phyloP scores from a whole-genome alignment of 345 rosid species.

The Pistacia vera region DNA sequence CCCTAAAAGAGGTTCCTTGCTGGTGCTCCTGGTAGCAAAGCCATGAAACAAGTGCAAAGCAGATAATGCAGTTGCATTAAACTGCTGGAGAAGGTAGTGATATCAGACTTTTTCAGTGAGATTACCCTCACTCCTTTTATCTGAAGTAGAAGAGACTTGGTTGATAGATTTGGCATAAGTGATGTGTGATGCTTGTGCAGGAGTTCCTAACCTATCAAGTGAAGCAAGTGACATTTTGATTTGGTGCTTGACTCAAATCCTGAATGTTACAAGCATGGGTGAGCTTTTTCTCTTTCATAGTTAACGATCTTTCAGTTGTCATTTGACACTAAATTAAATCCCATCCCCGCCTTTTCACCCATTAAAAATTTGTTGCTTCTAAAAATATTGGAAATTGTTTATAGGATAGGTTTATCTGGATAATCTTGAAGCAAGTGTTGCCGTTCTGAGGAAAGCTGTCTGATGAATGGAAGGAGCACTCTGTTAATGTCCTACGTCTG shows the following conservation, averaged over 20 bases:
- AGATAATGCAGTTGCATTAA: slow-evolving; percentile 48
- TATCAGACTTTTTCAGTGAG: background rate
- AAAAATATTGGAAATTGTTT: slow-evolving; percentile 9
- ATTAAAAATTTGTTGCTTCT: background rate
- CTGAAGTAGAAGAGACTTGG: background rate
- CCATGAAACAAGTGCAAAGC: slow-evolving; percentile 64
- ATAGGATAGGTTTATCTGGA: slow-evolving; percentile 53
- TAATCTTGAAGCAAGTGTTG: slow-evolving; percentile 53
- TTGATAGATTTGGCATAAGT: background rate
- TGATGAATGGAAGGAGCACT: slow-evolving; percentile 46
- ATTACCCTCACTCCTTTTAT: background rate
- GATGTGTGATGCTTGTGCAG: slow-evolving; percentile 24
- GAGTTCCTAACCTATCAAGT: slow-evolving; percentile 40
- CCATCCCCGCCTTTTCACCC: background rate
- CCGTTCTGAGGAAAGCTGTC: slow-evolving; percentile 45
- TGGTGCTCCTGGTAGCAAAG: slow-evolving; percentile 66
- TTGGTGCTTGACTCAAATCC: slow-evolving; percentile 57
- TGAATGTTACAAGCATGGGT: slow-evolving; percentile 65
- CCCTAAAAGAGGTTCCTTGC: slow-evolving; percentile 64
- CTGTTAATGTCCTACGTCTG: slow-evolving; percentile 30
- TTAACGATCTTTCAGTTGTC: background rate
- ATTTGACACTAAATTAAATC: background rate
- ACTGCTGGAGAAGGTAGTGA: slow-evolving; percentile 62
- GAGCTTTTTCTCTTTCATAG: slow-evolving; percentile 18
- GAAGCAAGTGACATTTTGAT: slow-evolving; percentile 52